Percentiles rank a stretch among this genome's conserved stretches.
These are phyloP conservation scores for Geopyxis carbonaria DNA, from an alignment of 495 filamentous ascomycete species.

Conservation along the genomic window DNA sequence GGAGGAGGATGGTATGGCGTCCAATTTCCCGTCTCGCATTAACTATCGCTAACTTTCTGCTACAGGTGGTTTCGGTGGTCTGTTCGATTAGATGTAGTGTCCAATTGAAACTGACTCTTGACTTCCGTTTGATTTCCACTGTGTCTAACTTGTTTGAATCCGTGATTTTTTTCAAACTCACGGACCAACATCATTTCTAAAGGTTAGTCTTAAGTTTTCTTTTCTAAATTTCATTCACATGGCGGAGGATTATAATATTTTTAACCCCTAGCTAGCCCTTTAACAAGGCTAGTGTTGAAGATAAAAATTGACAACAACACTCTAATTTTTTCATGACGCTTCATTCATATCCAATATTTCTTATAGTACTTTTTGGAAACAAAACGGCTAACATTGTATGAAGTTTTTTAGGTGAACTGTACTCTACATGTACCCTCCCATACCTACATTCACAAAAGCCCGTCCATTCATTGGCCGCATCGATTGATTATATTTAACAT, in stretches of 20 bases:
- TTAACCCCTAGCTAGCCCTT: slow-evolving; percentile 38
- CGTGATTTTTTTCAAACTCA: background rate
- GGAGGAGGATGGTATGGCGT: slow-evolving; percentile 40
- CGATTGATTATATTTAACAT: too few species aligned
- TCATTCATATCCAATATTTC: too few species aligned
- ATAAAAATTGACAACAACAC: slow-evolving; percentile 38
- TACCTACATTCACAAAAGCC: too few species aligned
- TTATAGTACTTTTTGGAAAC: too few species aligned
- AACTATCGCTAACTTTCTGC: background rate
- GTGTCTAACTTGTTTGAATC: background rate
- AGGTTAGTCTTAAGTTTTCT: slow-evolving; percentile 30
- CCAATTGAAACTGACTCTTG: background rate
- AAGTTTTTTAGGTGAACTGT: too few species aligned
- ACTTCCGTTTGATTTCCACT: background rate
- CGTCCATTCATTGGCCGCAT: too few species aligned
- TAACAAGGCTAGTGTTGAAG: too few species aligned
- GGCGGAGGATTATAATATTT: slow-evolving; percentile 37
- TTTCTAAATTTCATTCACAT: slow-evolving; percentile 4
- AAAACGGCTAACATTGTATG: too few species aligned
- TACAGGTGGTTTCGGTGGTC: slow-evolving; percentile 48
- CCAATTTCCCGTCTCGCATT: slow-evolving; percentile 11
- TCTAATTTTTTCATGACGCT: slow-evolving; percentile 50
- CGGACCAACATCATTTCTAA: slow-evolving; percentile 12
- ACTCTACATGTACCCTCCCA: too few species aligned
- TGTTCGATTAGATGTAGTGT: slow-evolving; percentile 37